Conservation (phyloP, 352 stramenopile species). For the Phytophthora cajani region DNA sequence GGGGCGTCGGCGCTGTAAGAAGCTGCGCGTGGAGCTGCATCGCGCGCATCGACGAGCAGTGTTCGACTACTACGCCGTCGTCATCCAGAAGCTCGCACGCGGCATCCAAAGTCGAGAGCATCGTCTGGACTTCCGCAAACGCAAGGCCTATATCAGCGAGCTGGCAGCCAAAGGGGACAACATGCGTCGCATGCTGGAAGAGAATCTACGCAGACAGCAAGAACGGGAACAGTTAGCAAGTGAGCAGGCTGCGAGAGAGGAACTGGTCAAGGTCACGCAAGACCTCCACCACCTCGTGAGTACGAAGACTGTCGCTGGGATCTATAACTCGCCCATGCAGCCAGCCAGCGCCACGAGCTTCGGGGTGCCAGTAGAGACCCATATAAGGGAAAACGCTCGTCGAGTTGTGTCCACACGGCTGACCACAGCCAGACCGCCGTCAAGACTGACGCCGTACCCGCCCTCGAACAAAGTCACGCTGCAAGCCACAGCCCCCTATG, state of each 20-base stretch:
- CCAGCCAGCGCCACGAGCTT: constrained; percentile 51
- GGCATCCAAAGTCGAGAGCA: constrained; percentile 53
- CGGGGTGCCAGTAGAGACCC: constrained; percentile 62
- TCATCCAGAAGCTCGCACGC: constrained; percentile 65
- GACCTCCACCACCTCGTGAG: constrained; percentile 74
- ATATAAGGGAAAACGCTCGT: constrained; percentile 68
- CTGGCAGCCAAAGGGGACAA: constrained; percentile 57
- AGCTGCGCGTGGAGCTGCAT: constrained; percentile 22
- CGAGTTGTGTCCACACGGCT: constrained; percentile 45
- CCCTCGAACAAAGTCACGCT: constrained; percentile 60
- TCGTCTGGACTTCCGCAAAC: constrained; percentile 63
- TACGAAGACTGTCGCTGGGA: constrained; percentile 53
- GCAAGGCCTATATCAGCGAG: constrained; percentile 63
- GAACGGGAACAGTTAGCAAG: constrained; percentile 46
- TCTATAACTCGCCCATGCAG: constrained; percentile 65
- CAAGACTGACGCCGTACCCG: constrained; percentile 56
- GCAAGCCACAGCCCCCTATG: constrained; percentile 53
- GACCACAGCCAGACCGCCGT: constrained; percentile 38
- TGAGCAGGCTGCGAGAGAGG: constrained; percentile 44
- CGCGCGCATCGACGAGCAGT: constrained; percentile 38
- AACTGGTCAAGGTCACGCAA: constrained; percentile 61
- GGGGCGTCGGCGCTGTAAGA: constrained; percentile 39
- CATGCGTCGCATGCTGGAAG: constrained; percentile 52
- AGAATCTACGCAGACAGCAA: constrained; percentile 53
- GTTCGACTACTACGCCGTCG: constrained; percentile 54